phyloP scores from a whole-genome alignment of 164 flowering plant species.

The Piper betle region DNA sequence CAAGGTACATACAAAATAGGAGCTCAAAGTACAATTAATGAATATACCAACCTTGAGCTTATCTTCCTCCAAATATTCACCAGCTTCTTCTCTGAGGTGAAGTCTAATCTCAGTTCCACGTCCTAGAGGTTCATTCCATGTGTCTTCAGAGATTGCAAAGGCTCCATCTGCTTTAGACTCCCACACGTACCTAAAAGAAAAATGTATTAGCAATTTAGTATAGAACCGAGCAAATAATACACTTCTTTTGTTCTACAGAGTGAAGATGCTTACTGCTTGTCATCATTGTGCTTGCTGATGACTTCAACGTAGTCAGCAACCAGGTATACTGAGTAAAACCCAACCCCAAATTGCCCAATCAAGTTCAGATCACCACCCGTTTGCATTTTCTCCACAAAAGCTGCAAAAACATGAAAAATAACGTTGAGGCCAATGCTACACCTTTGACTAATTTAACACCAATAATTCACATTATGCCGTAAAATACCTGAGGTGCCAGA shows the following conservation, averaged over 20 bases:
- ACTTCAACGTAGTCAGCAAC: conserved; percentile 98
- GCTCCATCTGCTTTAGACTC: conserved; percentile 99
- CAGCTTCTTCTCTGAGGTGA: conserved; percentile 89
- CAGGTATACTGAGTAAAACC: conserved; percentile 93
- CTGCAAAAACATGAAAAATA: conserved; percentile 23
- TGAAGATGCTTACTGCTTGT: conserved; percentile 61
- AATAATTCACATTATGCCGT: background rate
- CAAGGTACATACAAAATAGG: no score
- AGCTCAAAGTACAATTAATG: no score
- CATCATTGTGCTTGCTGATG: conserved; percentile 93
- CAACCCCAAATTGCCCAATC: conserved; percentile 99
- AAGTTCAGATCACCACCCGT: conserved; percentile 88
- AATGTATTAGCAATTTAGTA: conserved; percentile 3
- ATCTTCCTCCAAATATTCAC: conserved; percentile 78
- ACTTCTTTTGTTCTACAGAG: background rate
- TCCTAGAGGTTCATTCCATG: conserved; percentile 89
- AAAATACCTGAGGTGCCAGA: conserved; percentile 91
- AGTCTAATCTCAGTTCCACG: conserved; percentile 96
- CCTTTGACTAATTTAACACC: background rate
- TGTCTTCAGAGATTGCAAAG: conserved; percentile 87
- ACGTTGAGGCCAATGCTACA: background rate
- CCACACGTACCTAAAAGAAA: conserved; percentile 74
- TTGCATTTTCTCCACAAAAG: conserved; percentile 95
- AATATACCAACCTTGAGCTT: conserved; percentile 61
- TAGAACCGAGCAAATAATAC: background rate